Evolutionary conservation across 2,329 filamentous ascomycete species (phyloP), one percentile per base, ranked within the genome.

Genomic region (Curvularia verruculosa): DNA sequence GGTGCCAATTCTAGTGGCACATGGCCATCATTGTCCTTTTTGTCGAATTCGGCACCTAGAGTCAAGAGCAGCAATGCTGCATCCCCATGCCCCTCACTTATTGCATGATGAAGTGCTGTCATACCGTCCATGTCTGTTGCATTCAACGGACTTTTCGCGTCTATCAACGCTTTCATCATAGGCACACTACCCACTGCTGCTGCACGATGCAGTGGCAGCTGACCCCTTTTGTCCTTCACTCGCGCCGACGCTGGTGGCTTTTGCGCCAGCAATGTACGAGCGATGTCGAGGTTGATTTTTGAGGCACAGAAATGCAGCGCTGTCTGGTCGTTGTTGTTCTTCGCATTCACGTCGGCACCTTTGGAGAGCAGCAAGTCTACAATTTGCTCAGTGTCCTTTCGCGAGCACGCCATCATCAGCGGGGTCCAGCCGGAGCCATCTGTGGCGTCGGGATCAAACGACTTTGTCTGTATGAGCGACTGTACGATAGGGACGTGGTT

Each of bases 291-390:
- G 72, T 96, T 93, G 69, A 86, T 87, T 77, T 99, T 99, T 29
- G 92, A 96, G 13, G 91, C 89, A 47, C 92, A 87, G 73, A 98
- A 96, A 77, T 98, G 94, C 19, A 99, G 84, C 9, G 89, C 91
- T 21, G 92, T 96, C 85, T 96, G 89, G 59, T 88, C 39, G 58
- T 80, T 85, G 72, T 86, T 83, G 70, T 89, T 94, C 76, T 89
- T 92, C 58, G 86, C 82, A 68, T 91, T 89, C 0, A 90, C 82
- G 65, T 92, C 88, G 3, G 91, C 90, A 29, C 84, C 88, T 70
- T 87, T 89, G 49, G 81, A 78, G 1, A 95, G 80, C 9, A 95
- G 81, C 1, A 92, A 76, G 40, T 87, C 83, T 13, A 92, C 83
- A 1, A 93, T 78, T 9, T 83, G 82, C 58, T 92, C 90, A 24